These are phyloP conservation scores for Fusarium sp. DNA, from an alignment of 2,329 filamentous ascomycete species.

Conservation along the genomic window DNA sequence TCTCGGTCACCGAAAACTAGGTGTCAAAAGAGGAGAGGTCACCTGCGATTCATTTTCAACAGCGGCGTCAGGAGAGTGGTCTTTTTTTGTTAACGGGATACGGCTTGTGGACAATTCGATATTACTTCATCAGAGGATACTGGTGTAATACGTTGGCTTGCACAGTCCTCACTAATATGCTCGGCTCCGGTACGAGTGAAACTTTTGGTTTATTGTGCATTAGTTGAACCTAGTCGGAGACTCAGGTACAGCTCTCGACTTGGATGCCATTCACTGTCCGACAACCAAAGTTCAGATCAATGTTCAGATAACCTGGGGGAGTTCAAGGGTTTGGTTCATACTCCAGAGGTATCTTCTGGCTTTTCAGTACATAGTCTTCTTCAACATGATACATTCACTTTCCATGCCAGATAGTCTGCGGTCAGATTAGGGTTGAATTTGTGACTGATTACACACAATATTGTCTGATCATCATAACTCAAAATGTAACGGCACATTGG, in stretches of 20 bases:
- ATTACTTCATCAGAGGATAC: slow-evolving; percentile 18
- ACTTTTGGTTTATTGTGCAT: slow-evolving; percentile 11
- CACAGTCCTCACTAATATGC: slow-evolving; percentile 32
- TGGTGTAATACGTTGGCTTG: slow-evolving; percentile 27
- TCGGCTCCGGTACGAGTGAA: slow-evolving; percentile 17
- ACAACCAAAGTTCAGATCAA: slow-evolving; percentile 3
- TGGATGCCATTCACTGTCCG: slow-evolving; percentile 4
- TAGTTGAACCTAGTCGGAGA: slow-evolving; percentile 15
- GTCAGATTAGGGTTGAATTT: not conserved
- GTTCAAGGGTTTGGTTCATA: slow-evolving; percentile 21
- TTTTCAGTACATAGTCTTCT: slow-evolving; percentile 37
- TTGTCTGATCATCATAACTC: not conserved
- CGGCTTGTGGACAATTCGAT: slow-evolving; percentile 34
- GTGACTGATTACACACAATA: not conserved
- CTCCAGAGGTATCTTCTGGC: slow-evolving; percentile 9
- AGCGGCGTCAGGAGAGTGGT: slow-evolving; percentile 39
- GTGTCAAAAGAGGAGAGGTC: slow-evolving; percentile 15
- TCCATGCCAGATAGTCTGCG: not conserved
- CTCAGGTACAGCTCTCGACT: not conserved
- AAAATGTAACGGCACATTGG: not conserved
- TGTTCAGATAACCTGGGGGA: slow-evolving; percentile 5
- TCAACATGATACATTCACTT: slow-evolving; percentile 35
- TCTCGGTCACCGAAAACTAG: slow-evolving; percentile 26
- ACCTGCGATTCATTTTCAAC: slow-evolving; percentile 32
- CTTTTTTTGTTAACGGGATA: slow-evolving; percentile 36